Evolutionary conservation across 192 early-diverging fungal species (phyloP).

Genomic region (Entomortierella parvispora): DNA sequence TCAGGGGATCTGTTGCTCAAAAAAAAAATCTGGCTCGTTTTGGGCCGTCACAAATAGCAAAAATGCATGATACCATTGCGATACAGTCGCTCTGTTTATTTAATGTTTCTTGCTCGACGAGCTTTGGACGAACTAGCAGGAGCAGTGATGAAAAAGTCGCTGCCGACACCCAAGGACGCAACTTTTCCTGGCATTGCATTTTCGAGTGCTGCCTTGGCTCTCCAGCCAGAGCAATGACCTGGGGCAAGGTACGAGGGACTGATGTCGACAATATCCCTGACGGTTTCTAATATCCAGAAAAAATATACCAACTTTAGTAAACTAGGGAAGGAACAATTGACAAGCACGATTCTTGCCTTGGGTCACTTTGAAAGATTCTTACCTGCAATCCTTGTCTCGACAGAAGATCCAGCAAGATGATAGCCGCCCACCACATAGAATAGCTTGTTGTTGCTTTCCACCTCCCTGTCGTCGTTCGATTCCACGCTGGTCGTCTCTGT

Average conservation of each 20-base stretch:
- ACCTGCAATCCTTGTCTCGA: constrained; percentile 42
- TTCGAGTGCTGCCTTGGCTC: constrained; percentile 43
- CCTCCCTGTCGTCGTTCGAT: background rate
- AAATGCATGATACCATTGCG: too few species aligned
- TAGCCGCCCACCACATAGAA: constrained; percentile 51
- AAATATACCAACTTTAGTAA: background rate
- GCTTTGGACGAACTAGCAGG: background rate
- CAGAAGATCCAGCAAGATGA: constrained; percentile 38
- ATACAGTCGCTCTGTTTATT: background rate
- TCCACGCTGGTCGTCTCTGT: too few species aligned
- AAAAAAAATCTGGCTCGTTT: too few species aligned
- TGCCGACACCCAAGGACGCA: constrained; percentile 33
- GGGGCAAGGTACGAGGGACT: constrained; percentile 43
- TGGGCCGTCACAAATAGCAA: too few species aligned
- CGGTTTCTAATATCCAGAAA: constrained; percentile 17
- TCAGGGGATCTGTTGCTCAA: too few species aligned
- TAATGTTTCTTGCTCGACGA: background rate
- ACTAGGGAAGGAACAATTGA: background rate
- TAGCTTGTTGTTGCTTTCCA: constrained; percentile 5
- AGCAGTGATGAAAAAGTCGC: constrained; percentile 31
- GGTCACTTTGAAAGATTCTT: background rate
- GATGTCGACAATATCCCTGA: constrained; percentile 27
- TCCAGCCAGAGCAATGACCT: constrained; percentile 54
- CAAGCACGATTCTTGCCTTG: too few species aligned
- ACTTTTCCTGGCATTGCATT: constrained; percentile 35